These are phyloP conservation scores for Westerdykella aurantiaca DNA, from an alignment of 2,329 filamentous ascomycete species.

Conservation along the genomic window DNA sequence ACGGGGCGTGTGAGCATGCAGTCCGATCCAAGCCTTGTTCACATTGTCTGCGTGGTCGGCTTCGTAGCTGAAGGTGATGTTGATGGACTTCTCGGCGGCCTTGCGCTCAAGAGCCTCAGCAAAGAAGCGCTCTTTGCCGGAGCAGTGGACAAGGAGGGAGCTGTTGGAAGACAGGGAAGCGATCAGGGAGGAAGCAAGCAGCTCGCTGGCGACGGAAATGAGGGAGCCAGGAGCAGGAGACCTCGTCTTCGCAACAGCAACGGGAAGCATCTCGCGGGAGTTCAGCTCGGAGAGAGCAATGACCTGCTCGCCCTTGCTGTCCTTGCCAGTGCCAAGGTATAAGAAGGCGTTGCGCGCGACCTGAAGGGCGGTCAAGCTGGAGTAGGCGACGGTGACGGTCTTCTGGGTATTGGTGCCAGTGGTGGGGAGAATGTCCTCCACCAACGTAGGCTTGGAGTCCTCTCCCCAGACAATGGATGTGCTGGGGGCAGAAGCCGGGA, in stretches of 20 bases:
- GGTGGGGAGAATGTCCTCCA: neutral
- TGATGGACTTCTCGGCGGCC: neutral
- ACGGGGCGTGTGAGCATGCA: neutral
- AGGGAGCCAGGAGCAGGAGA: neutral
- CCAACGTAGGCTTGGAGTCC: neutral
- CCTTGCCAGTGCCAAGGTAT: slow-evolving; percentile 2
- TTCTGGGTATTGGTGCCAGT: neutral
- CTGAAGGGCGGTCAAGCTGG: slow-evolving; percentile 2
- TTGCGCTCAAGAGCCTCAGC: neutral
- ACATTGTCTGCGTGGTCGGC: neutral
- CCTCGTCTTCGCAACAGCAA: neutral
- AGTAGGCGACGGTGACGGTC: neutral
- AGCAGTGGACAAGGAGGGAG: slow-evolving; percentile 2
- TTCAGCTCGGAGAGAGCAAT: slow-evolving; percentile 1
- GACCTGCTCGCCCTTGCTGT: neutral
- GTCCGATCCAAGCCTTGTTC: neutral
- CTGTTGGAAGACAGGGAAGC: neutral
- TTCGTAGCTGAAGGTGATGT: neutral
- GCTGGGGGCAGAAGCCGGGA: neutral
- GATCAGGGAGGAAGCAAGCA: slow-evolving; percentile 1
- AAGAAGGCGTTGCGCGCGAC: slow-evolving; percentile 1
- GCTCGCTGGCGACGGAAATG: slow-evolving; percentile 1
- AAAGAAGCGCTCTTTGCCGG: slow-evolving; percentile 1
- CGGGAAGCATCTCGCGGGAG: neutral
- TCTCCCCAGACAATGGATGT: too few species aligned